Conservation (phyloP, 2,329 filamentous ascomycete species). For the Fonsecaea monophora region DNA sequence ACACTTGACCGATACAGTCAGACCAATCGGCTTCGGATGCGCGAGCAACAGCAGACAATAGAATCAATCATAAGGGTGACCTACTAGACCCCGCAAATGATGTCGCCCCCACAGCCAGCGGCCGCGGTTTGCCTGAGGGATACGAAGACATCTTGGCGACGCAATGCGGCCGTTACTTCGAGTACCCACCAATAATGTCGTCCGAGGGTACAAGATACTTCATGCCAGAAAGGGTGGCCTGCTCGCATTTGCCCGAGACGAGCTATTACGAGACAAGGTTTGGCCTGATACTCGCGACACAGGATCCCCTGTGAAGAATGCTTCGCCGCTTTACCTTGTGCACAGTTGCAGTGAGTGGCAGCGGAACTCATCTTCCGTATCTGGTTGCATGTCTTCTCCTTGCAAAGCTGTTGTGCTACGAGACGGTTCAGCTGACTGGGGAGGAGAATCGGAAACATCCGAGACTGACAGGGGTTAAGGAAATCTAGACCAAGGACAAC, state of each 20-base stretch:
- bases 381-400: neutral
- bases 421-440: neutral
- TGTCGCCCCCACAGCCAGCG: neutral
- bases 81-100: neutral
- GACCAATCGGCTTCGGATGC: neutral
- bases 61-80: neutral
- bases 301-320: neutral
- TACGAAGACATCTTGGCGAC: neutral
- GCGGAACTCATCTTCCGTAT: neutral
- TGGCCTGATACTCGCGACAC: neutral
- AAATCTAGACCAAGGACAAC: neutral
- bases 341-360: neutral
- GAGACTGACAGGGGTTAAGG: neutral
- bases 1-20: neutral
- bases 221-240: neutral
- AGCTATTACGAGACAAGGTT: neutral
- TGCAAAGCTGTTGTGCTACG: neutral
- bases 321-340: neutral
- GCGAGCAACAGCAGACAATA: neutral
- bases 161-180: neutral
- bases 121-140: neutral
- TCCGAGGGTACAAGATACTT: neutral
- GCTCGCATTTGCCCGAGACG: neutral
- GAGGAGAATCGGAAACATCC: neutral
- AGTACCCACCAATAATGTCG: neutral